Evolutionary conservation across 2,329 filamentous ascomycete species (phyloP).

Genomic region (Verticillium isaacii): DNA sequence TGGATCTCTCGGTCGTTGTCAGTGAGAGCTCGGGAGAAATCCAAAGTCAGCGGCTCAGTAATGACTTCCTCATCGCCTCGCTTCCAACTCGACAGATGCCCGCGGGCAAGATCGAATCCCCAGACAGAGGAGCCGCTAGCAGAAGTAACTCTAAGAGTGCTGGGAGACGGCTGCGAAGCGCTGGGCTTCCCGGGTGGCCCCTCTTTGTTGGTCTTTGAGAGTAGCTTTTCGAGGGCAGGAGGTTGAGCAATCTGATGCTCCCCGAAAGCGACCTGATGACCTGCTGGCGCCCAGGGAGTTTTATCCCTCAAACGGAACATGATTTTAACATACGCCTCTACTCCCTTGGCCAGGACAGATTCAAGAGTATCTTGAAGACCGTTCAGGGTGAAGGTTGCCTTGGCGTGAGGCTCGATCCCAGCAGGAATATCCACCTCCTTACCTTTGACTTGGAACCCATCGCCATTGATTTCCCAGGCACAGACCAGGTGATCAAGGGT

Average conservation of each 20-base stretch:
- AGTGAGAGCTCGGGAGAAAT: conserved; percentile 13
- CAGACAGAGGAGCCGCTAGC: conserved; percentile 3
- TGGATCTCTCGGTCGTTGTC: conserved; percentile 8
- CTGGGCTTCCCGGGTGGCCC: conserved; percentile 1
- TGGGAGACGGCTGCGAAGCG: background rate
- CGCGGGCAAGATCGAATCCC: conserved; percentile 12
- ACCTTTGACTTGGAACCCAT: background rate
- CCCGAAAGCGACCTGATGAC: conserved; percentile 13
- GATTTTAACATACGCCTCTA: conserved; percentile 10
- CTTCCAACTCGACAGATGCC: conserved; percentile 11
- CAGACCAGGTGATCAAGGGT: conserved; percentile 43
- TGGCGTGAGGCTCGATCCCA: background rate
- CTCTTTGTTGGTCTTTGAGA: background rate
- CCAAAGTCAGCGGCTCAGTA: conserved; percentile 11
- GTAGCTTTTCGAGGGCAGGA: background rate
- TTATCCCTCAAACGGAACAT: conserved; percentile 8
- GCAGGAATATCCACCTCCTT: background rate
- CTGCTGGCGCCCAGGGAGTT: conserved; percentile 9
- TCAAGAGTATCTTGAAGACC: background rate
- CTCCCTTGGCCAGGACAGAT: background rate
- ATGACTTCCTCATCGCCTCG: conserved; percentile 7
- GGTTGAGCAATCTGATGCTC: conserved; percentile 8
- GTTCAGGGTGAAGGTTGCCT: background rate
- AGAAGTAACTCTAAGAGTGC: background rate
- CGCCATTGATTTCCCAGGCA: conserved; percentile 28